A percentile compares a stretch with the other conserved stretches of the same genome.
Conservation (phyloP, 2,329 filamentous ascomycete species). For the Plectosphaerella sp. region DNA sequence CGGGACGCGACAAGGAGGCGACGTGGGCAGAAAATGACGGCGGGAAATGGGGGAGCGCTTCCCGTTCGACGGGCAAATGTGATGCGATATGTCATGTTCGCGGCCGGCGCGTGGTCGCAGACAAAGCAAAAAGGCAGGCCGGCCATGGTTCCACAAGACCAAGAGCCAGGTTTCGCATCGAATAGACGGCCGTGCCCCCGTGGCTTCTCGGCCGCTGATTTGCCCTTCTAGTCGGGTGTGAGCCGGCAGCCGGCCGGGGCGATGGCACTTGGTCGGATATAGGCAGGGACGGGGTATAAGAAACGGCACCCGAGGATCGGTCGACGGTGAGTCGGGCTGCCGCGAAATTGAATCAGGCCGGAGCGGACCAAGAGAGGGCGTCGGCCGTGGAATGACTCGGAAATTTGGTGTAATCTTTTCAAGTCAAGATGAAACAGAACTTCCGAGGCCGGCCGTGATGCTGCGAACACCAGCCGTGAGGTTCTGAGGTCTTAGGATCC, state of each 20-base stretch:
- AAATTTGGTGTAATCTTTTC: neutral
- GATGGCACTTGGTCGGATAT: neutral
- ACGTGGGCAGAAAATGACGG: too few relatives aligned
- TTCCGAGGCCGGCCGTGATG: neutral
- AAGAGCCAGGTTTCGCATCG: neutral
- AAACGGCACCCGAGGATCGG: neutral
- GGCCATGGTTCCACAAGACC: neutral
- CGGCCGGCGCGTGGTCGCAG: too few relatives aligned
- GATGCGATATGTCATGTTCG: neutral
- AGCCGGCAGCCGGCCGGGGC: neutral
- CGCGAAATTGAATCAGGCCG: neutral
- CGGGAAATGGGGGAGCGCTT: too few relatives aligned
- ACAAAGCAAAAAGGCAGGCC: too few relatives aligned
- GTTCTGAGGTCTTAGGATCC: too few relatives aligned
- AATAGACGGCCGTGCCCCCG: neutral
- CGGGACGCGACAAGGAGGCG: too few relatives aligned
- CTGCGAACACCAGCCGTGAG: neutral
- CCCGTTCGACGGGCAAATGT: neutral
- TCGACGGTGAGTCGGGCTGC: neutral
- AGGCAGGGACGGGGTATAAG: neutral
- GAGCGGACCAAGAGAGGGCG: neutral
- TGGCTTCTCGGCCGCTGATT: too few relatives aligned
- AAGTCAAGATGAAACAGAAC: conserved; percentile 1
- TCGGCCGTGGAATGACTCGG: neutral
- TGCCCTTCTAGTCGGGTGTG: neutral